Conservation (phyloP, 2,329 filamentous ascomycete species). For the Didymella lethalis region DNA sequence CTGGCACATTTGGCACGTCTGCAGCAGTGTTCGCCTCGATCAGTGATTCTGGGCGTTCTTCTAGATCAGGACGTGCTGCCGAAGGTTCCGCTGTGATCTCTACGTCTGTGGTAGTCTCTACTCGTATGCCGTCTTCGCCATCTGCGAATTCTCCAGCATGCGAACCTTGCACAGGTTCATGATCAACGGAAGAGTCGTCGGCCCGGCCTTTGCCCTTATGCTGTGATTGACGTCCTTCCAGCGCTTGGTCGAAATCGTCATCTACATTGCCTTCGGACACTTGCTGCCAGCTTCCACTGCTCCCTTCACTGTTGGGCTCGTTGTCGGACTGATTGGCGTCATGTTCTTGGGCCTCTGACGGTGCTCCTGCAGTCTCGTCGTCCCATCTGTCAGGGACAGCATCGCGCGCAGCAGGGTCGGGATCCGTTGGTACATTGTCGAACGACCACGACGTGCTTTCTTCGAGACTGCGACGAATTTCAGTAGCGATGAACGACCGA, state of each 20-base stretch:
- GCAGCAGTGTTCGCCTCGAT: constrained; percentile 7
- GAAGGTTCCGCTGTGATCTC: constrained; percentile 2
- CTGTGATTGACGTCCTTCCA: constrained; percentile 32
- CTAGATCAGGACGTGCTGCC: constrained; percentile 7
- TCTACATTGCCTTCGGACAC: constrained; percentile 41
- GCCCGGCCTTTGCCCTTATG: constrained; percentile 43
- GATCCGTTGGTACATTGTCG: constrained; percentile 30
- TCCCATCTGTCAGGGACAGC: constrained; percentile 38
- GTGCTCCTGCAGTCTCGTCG: constrained; percentile 29
- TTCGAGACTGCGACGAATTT: constrained; percentile 58
- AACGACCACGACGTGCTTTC: constrained; percentile 51
- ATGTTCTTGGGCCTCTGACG: constrained; percentile 10
- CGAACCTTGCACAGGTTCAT: background rate
- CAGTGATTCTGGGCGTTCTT: background rate
- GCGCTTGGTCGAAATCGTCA: constrained; percentile 38
- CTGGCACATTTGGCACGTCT: constrained; percentile 15
- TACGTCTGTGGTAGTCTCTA: constrained; percentile 9
- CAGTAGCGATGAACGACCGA: constrained; percentile 56
- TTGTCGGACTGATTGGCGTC: constrained; percentile 29
- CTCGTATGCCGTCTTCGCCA: constrained; percentile 3
- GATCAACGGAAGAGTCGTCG: constrained; percentile 7
- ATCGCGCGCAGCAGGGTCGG: constrained; percentile 10
- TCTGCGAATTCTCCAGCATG: background rate
- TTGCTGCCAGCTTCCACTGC: constrained; percentile 53
- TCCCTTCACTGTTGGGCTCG: constrained; percentile 47